Conservation (phyloP, 805 yeast genomes). For the Teunomyces cretensis region DNA sequence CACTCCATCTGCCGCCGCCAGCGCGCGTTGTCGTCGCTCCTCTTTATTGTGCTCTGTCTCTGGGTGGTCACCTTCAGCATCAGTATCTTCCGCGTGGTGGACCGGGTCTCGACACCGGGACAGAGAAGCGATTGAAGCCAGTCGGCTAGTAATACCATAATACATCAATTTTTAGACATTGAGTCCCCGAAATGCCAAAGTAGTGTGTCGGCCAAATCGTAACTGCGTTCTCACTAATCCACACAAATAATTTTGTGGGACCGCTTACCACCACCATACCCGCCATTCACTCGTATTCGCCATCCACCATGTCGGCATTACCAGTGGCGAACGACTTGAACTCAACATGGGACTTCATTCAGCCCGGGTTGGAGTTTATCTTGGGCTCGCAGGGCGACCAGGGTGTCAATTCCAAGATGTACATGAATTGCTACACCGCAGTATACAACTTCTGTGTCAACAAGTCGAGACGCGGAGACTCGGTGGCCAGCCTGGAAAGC, state of each 20-base stretch:
- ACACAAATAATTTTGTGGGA: not conserved
- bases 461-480: constrained; percentile 50
- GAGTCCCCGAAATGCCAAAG: not conserved
- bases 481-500: constrained; percentile 17
- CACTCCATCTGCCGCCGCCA: constrained; percentile 73
- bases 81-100: constrained; percentile 80
- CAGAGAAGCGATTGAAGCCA: not conserved
- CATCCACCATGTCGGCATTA: constrained; percentile 17
- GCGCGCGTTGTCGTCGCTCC: constrained; percentile 71
- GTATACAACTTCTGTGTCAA: constrained; percentile 91
- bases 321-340: constrained; percentile 62
- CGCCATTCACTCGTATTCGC: not conserved
- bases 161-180: not conserved
- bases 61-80: constrained; percentile 88
- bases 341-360: constrained; percentile 76
- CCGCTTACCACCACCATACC: not conserved
- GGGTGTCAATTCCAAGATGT: constrained; percentile 66
- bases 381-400: constrained; percentile 67
- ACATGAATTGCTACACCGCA: constrained; percentile 88
- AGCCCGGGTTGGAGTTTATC: constrained; percentile 71
- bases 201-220: not conserved
- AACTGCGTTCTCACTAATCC: not conserved
- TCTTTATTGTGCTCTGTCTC: constrained; percentile 68
- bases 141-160: not conserved
- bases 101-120: constrained; percentile 42